Evolutionary conservation across 441 rosid species (phyloP).

Genomic region (Aquilaria agallochum): DNA sequence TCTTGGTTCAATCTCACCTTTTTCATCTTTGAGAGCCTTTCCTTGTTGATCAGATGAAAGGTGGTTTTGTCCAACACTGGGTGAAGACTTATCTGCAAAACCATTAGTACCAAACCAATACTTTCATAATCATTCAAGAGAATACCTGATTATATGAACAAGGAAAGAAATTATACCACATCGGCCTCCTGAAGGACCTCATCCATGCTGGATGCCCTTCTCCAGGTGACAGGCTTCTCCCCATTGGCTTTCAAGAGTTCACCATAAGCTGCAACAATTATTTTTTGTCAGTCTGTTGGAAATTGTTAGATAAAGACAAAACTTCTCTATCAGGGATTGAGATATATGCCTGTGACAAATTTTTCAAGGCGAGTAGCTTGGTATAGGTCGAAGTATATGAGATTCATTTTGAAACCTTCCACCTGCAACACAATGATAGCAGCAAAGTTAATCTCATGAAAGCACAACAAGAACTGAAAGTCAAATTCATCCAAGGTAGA

Average conservation of each 20-base stretch:
- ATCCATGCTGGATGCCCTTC: conserved; percentile 81
- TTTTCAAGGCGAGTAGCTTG: conserved; percentile 91
- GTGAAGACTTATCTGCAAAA: conserved; percentile 87
- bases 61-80: conserved; percentile 92
- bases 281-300: neutral
- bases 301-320: neutral
- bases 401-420: conserved; percentile 97
- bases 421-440: conserved; percentile 37
- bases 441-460: neutral
- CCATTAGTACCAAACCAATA: conserved; percentile 8
- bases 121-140: conserved; percentile 3
- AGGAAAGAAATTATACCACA: conserved; percentile 41
- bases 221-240: conserved; percentile 85
- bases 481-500: too few relatives aligned
- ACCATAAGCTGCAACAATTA: conserved; percentile 59
- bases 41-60: conserved; percentile 89
- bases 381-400: conserved; percentile 87
- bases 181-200: conserved; percentile 91
- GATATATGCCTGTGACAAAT: conserved; percentile 69
- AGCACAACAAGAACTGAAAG: neutral
- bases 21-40: conserved; percentile 86
- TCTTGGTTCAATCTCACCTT: conserved; percentile 42
- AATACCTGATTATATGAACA: neutral
- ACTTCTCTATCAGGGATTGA: neutral
- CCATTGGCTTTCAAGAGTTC: conserved; percentile 81